Conservation (phyloP, 169 alveolate genomes). For the Plasmodium cynomolgi region DNA sequence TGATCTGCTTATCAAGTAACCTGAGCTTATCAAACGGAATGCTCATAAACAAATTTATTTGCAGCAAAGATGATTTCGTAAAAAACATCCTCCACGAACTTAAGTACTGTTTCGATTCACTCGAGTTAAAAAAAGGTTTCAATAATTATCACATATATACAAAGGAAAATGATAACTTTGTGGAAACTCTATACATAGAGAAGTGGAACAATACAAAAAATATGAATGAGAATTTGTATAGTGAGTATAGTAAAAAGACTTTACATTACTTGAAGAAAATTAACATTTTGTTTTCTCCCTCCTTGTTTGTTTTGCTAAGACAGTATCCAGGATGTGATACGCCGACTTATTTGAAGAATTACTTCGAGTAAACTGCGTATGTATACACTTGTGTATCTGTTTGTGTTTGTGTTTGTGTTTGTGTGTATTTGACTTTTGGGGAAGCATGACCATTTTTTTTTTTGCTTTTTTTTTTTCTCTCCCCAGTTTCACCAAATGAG, state of each 20-base stretch:
- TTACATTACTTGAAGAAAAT: constrained; percentile 27
- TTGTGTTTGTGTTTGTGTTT: neutral
- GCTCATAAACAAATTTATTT: constrained; percentile 54
- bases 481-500: neutral
- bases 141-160: constrained; percentile 35
- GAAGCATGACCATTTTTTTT: neutral
- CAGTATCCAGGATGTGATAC: constrained; percentile 14
- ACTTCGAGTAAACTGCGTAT: neutral
- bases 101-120: constrained; percentile 42
- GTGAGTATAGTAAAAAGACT: constrained; percentile 41
- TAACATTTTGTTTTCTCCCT: constrained; percentile 54
- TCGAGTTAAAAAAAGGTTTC: constrained; percentile 45
- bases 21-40: constrained; percentile 36
- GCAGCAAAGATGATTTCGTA: constrained; percentile 53
- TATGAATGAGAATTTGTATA: constrained; percentile 54
- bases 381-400: neutral
- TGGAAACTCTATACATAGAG: constrained; percentile 60
- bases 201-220: constrained; percentile 32
- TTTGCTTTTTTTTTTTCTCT: neutral
- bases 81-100: constrained; percentile 20
- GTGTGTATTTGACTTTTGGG: neutral
- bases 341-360: constrained; percentile 13
- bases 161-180: constrained; percentile 45
- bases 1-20: constrained; percentile 15
- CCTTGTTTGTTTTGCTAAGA: constrained; percentile 44